phyloP scores from a whole-genome alignment of 768 basidiomycete species.

The Agaricus sinodeliciosus region DNA sequence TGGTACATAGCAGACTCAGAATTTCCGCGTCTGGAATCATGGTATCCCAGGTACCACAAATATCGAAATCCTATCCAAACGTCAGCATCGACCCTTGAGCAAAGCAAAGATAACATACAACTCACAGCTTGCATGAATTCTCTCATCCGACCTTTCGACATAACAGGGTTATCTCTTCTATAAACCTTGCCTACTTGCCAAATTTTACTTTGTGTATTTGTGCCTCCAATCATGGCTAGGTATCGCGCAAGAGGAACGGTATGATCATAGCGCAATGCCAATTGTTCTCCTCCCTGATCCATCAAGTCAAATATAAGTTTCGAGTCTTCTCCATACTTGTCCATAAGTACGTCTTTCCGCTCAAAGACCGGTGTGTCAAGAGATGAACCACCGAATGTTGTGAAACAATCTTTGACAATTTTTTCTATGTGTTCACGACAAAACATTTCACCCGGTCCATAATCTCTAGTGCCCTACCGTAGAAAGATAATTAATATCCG shows the following conservation, averaged over 20 bases:
- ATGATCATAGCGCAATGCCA: conserved; percentile 91
- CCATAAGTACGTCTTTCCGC: conserved; percentile 90
- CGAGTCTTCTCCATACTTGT: conserved; percentile 96
- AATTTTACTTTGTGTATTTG: conserved; percentile 66
- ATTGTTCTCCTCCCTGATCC: conserved; percentile 97
- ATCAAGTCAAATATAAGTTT: conserved; percentile 97
- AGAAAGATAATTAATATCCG: not conserved
- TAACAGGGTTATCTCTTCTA: conserved; percentile 90
- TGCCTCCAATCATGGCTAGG: conserved; percentile 92
- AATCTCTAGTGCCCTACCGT: conserved; percentile 86
- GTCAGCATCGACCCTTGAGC: not conserved
- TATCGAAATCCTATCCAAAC: conserved; percentile 82
- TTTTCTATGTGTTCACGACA: conserved; percentile 87
- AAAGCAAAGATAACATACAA: conserved; percentile 2
- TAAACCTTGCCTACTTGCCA: conserved; percentile 99
- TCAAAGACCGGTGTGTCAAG: conserved; percentile 99
- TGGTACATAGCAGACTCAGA: conserved; percentile 73
- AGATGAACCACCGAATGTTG: conserved; percentile 81
- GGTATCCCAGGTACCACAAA: conserved; percentile 85
- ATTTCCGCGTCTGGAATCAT: conserved; percentile 98
- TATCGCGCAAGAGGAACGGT: conserved; percentile 96
- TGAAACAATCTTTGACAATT: conserved; percentile 83
- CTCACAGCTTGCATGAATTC: conserved; percentile 96
- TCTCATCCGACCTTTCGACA: conserved; percentile 97
- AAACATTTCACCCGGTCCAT: conserved; percentile 87